Percentiles rank a stretch among this genome's conserved stretches.
Evolutionary conservation across 2,329 filamentous ascomycete genomes (phyloP).

Genomic region (Teratosphaeria viscida): DNA sequence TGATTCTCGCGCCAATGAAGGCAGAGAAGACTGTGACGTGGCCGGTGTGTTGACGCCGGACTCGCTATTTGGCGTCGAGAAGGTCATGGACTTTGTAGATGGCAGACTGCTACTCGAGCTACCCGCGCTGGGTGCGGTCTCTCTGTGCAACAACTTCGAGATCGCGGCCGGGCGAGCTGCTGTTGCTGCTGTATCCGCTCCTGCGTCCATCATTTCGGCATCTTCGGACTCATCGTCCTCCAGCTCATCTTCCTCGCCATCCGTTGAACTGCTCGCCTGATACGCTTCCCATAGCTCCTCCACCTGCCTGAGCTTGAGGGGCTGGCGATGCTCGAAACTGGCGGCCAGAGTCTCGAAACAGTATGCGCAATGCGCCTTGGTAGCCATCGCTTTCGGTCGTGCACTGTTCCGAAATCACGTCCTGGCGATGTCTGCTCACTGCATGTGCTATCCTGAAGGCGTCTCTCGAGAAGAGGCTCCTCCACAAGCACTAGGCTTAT

Average conservation of each 20-base stretch:
- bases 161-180: conserved; percentile 31
- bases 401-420: neutral
- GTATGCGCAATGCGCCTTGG: conserved; percentile 73
- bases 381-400: conserved; percentile 54
- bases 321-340: conserved; percentile 58
- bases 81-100: conserved; percentile 10
- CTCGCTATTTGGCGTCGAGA: conserved; percentile 8
- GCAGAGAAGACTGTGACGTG: conserved; percentile 35
- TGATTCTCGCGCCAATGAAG: conserved; percentile 23
- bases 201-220: conserved; percentile 18
- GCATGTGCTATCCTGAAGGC: neutral
- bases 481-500: neutral
- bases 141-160: conserved; percentile 30
- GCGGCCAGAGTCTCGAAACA: conserved; percentile 84
- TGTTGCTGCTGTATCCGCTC: conserved; percentile 8
- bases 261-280: conserved; percentile 29
- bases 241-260: conserved; percentile 28
- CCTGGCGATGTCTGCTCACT: neutral
- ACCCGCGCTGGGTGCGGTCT: conserved; percentile 10
- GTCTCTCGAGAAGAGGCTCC: neutral
- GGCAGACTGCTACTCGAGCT: conserved; percentile 23
- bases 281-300: conserved; percentile 57
- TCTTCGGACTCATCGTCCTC: conserved; percentile 17
- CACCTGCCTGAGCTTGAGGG: conserved; percentile 57
- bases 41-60: conserved; percentile 20